phyloP scores from a whole-genome alignment of 1,284 basidiomycete genomes.

The Cutaneotrichosporon daszewskae region DNA sequence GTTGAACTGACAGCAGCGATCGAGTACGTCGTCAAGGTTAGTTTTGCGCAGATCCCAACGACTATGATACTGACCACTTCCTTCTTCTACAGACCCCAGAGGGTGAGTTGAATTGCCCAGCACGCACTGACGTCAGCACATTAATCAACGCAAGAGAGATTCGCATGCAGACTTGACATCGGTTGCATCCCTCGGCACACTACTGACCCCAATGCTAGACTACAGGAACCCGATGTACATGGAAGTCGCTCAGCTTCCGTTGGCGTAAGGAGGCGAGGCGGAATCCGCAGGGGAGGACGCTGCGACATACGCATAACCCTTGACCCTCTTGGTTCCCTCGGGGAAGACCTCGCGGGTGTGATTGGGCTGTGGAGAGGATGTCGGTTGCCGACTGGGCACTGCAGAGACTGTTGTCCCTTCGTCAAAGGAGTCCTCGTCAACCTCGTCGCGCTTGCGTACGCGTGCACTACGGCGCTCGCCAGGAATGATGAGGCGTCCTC shows the following conservation, averaged over 20 bases:
- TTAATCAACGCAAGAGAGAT: constrained; percentile 22
- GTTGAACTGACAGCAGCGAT: constrained; percentile 59
- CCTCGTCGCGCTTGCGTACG: constrained; percentile 6
- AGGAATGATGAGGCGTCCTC: constrained; percentile 25
- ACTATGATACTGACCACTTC: constrained; percentile 12
- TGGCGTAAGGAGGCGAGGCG: not conserved
- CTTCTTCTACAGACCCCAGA: constrained; percentile 39
- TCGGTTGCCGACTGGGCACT: constrained; percentile 1
- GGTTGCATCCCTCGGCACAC: not conserved
- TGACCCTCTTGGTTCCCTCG: constrained; percentile 10
- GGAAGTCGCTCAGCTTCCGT: no score
- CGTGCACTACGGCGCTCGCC: constrained; percentile 37
- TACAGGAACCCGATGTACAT: no score
- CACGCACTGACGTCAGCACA: constrained; percentile 18
- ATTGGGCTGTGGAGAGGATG: not conserved
- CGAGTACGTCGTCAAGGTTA: constrained; percentile 83
- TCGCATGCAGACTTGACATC: constrained; percentile 24
- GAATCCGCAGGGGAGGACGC: constrained; percentile 6
- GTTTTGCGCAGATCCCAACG: constrained; percentile 18
- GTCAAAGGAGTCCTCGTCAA: constrained; percentile 3
- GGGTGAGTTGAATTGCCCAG: constrained; percentile 26
- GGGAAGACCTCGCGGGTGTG: constrained; percentile 8
- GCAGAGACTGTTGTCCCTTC: not conserved
- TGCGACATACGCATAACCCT: constrained; percentile 21
- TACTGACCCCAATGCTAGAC: no score